Conservation (phyloP, 2,329 filamentous ascomycete species). For the Diplodia scrobiculata region DNA sequence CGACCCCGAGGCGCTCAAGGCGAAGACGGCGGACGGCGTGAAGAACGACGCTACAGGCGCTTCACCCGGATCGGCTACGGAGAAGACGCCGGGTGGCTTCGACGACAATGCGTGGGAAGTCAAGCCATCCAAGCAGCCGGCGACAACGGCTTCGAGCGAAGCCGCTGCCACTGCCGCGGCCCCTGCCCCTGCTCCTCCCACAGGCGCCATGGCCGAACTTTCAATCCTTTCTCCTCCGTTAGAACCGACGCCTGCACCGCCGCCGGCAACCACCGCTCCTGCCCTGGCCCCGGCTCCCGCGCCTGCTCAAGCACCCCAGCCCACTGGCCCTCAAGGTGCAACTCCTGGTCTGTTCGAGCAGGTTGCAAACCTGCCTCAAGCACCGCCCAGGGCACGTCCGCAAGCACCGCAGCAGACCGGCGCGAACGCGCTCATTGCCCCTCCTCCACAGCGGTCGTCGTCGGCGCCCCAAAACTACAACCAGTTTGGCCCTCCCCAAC, state of each 20-base stretch:
- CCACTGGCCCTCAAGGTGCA: conserved; percentile 32
- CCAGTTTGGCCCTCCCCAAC: conserved; percentile 71
- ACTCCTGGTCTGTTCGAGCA: conserved; percentile 35
- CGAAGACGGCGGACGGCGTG: conserved; percentile 52
- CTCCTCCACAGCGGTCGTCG: conserved; percentile 76
- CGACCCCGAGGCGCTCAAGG: conserved; percentile 81
- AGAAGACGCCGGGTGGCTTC: conserved; percentile 64
- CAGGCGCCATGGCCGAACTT: conserved; percentile 70
- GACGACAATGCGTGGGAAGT: conserved; percentile 98
- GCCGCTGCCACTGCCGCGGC: conserved; percentile 42
- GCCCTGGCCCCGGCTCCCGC: conserved; percentile 38
- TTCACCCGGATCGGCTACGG: conserved; percentile 12
- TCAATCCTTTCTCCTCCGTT: conserved; percentile 63
- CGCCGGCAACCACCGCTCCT: conserved; percentile 49
- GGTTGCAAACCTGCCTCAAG: conserved; percentile 39
- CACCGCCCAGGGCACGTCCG: conserved; percentile 66
- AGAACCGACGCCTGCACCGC: conserved; percentile 45
- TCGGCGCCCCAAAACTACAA: conserved; percentile 78
- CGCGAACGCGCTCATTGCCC: conserved; percentile 66
- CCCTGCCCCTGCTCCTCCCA: conserved; percentile 46
- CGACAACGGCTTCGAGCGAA: conserved; percentile 42
- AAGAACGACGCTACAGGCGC: conserved; percentile 20
- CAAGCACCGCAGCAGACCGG: conserved; percentile 66
- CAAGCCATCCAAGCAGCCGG: conserved; percentile 70
- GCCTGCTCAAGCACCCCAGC: conserved; percentile 40